Evolutionary conservation across 2,329 filamentous ascomycete genomes (phyloP).

Genomic region (Aureobasidium sp.): DNA sequence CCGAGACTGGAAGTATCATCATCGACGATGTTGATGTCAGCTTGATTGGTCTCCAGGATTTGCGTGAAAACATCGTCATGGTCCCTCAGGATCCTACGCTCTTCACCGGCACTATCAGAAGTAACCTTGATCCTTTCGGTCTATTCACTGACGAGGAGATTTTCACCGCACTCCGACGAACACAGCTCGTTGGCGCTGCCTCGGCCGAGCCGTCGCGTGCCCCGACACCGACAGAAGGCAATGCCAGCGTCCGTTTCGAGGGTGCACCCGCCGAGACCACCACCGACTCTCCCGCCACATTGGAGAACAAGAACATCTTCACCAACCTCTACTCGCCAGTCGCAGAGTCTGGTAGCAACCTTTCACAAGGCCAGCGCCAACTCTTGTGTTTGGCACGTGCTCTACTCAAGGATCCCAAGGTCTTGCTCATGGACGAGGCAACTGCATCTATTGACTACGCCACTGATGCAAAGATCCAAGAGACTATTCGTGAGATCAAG

Average conservation of each 20-base stretch:
- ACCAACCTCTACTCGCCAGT: conserved; percentile 76
- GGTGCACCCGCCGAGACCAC: conserved; percentile 16
- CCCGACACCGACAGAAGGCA: conserved; percentile 25
- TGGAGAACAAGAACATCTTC: conserved; percentile 92
- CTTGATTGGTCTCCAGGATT: conserved; percentile 81
- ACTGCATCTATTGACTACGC: conserved; percentile 96
- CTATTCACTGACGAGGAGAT: conserved; percentile 86
- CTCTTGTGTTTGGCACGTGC: conserved; percentile 89
- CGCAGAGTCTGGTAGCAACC: conserved; percentile 83
- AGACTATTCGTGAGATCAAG: conserved; percentile 85
- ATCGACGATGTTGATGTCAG: conserved; percentile 91
- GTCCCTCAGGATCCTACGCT: conserved; percentile 95
- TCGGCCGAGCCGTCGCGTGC: conserved; percentile 35
- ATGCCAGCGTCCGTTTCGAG: background rate
- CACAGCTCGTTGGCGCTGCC: conserved; percentile 68
- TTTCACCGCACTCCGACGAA: conserved; percentile 75
- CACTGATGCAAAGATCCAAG: conserved; percentile 93
- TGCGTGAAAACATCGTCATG: conserved; percentile 91
- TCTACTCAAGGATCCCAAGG: conserved; percentile 81
- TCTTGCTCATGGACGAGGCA: conserved; percentile 98
- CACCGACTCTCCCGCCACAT: conserved; percentile 32
- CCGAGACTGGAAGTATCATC: conserved; percentile 79
- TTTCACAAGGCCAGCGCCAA: conserved; percentile 93
- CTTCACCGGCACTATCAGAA: conserved; percentile 86
- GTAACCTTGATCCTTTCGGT: conserved; percentile 87